Base-by-base conservation (phyloP, 2,329 filamentous ascomycete genomes). In the Bisporella sp. region DNA sequence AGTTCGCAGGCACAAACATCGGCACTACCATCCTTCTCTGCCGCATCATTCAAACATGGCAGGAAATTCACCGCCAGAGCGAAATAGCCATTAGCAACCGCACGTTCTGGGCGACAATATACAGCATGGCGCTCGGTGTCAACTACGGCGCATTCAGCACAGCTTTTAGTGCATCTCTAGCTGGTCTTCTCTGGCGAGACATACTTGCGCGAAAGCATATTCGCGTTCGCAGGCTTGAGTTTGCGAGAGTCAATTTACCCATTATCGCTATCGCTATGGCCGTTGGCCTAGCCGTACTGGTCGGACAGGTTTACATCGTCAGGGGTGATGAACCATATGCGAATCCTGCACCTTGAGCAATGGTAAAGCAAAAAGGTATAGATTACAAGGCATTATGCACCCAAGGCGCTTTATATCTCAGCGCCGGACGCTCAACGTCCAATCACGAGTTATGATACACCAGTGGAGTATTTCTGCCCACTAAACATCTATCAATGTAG, bases 1-100 rank as follows among this genome's bases (percentile, higher is more conserved):
- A 88, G 83, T 89, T 88, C 57, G 82, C 85, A 0, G 85, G 85
- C 13, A 89, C 85, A 1, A 89, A 89, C 56, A 89, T 89, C 47
- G 85, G 85, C 33, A 87, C 85, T 0, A 84, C 85, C 0, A 89
- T 89, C 60, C 76, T 89, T 1, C 72, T 89, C 1, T 87, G 78
- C 6, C 81, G 85, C 3, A 76, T 88, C 5, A 78, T 89, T 8
- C 85, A 89, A 62, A 70, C 78, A 0, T 89, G 85, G 85, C 70
- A 78, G 54, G 59, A 69, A 1, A 85, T 89, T 40, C 80, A 84
- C 56, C 49, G 61, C 0, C 52, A 56, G 0, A 75, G 71, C 39
- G 66, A 67, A 0, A 66, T 64, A 1, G 65, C 73, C 1, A 84
- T 89, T 46, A 76, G 71, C 9, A 69, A 87, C 41, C 75, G 84